Evolutionary conservation across 176 grass and related monocot genomes (phyloP), one percentile per base, ranked within the genome.

Genomic region (Thinopyrum elongatum): DNA sequence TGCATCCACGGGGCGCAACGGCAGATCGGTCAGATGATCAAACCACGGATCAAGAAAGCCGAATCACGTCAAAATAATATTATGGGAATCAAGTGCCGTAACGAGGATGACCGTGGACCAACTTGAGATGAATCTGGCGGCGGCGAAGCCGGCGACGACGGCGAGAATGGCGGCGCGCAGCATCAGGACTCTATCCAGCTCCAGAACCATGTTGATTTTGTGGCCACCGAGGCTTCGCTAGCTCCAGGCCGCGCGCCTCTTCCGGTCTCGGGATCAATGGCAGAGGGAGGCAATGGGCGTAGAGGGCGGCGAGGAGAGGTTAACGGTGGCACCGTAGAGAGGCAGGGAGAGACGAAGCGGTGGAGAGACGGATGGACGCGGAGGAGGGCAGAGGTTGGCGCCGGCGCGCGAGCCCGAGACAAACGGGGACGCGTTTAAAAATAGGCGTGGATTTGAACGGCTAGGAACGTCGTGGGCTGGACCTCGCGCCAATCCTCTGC

Each of bases 41-140:
- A 16, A 34, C 28, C 39, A 57, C 53, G 41, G 31, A 60, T 8
- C 26, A 4, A 35, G 23, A 39, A 31, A 39, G 44, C 0, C 0
- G 31, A 78, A 39, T 29, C 61, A 14, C 42, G 23, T 90, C 26
- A 70, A 27, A 16, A 25, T 44, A 27, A 42, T 36, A 21, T 13
- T 19, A 81, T 27, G 17, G 51, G 80, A 80, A 66, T 39, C 21
- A 61, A 58, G 8, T 26, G 66, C 3, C 9, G 44, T 22, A 14
- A 80, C 42, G 41, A 70, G 57, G 74, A 41, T 60, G 42, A 51
- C 42, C 64, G 80, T 64, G 53, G 53, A 87, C 65, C 5, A 79
- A 96, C 94, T 84, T 38, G 91, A 88, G 79, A 96, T 86, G 87
- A 92, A 90, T 70, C 87, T 79, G 39, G 86, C 83, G 10, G 87